A percentile compares a stretch with the other conserved stretches of the same genome.
Evolutionary conservation across 441 rosid species (phyloP).

Genomic region (Adansonia grandidieri): DNA sequence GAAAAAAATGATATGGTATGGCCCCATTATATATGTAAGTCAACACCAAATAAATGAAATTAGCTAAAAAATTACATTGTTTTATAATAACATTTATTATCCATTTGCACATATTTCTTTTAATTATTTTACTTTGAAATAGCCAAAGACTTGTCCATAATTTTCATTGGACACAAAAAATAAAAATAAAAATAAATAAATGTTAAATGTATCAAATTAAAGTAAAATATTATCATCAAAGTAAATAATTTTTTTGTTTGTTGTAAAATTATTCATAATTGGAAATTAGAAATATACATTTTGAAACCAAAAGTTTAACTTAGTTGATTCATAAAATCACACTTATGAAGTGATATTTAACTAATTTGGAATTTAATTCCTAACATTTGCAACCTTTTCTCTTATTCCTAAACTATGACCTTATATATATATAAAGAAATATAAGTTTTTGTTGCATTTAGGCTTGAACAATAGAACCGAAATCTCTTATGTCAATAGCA

Average conservation of each 20-base stretch:
- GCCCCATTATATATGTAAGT: background rate
- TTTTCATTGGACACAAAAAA: no score
- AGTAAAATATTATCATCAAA: no score
- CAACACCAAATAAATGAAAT: slow-evolving; percentile 1
- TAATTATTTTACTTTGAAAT: background rate
- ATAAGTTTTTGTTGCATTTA: background rate
- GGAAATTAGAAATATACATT: background rate
- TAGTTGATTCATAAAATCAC: no score
- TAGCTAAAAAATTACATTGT: background rate
- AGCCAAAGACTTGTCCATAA: background rate
- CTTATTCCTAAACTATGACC: no score
- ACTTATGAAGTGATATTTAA: no score
- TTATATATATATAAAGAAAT: background rate
- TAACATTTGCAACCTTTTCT: no score
- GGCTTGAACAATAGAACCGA: background rate
- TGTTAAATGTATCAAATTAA: no score
- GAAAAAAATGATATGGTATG: background rate
- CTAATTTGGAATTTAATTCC: no score
- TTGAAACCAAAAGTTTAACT: no score
- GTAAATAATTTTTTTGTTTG: no score
- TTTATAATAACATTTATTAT: background rate
- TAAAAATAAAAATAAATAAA: no score
- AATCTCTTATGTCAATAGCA: no score
- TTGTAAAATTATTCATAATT: background rate
- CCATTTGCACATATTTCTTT: background rate